A percentile compares a stretch with the other conserved stretches of the same genome.
Evolutionary conservation across 352 stramenopile species (phyloP).

Genomic region (Phytophthora pseudosyringae): DNA sequence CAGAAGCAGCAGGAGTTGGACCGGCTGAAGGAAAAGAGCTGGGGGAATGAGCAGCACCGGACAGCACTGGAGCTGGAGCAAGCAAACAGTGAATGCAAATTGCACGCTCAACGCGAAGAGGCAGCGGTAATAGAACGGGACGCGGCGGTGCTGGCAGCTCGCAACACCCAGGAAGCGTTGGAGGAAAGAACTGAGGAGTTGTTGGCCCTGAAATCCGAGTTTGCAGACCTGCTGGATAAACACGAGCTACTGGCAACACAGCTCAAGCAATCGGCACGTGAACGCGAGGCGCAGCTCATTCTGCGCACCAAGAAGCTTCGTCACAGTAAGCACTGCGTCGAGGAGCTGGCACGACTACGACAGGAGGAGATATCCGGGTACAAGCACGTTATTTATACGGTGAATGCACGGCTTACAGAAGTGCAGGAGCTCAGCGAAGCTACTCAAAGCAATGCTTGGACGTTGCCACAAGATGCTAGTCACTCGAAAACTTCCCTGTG

Average conservation of each 20-base stretch:
- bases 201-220: constrained; percentile 65
- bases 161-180: constrained; percentile 44
- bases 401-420: constrained; percentile 69
- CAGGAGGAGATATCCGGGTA: constrained; percentile 63
- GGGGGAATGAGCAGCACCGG: constrained; percentile 39
- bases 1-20: constrained; percentile 47
- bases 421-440: constrained; percentile 44
- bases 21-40: constrained; percentile 42
- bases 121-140: constrained; percentile 55
- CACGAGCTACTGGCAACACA: constrained; percentile 45
- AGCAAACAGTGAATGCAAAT: constrained; percentile 40
- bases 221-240: constrained; percentile 67
- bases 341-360: constrained; percentile 59
- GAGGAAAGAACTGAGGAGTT: constrained; percentile 55
- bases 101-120: constrained; percentile 59
- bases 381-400: constrained; percentile 65
- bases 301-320: constrained; percentile 46
- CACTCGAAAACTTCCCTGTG: constrained; percentile 57
- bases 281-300: constrained; percentile 48
- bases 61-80: constrained; percentile 52
- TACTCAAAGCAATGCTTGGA: constrained; percentile 40
- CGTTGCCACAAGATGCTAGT: constrained; percentile 24
- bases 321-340: constrained; percentile 48
- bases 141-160: constrained; percentile 36
- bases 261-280: constrained; percentile 47